Base-by-base conservation (phyloP, 805 yeast genomes). In the Suhomyces emberorum region DNA sequence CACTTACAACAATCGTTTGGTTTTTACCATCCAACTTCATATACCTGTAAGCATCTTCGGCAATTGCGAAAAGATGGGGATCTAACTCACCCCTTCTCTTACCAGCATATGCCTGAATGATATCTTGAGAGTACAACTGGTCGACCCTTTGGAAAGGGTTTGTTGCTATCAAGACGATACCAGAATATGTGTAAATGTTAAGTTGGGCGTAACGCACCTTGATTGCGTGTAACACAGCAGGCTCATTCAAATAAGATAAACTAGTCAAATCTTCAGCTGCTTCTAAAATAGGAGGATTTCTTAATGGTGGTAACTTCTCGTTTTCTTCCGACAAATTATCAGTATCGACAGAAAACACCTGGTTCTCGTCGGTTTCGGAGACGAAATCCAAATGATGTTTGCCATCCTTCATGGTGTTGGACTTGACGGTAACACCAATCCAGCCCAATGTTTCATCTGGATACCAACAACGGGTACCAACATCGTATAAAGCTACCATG, bases 11-110 rank as follows among this genome's bases (percentile, higher is more conserved):
- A 44, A 91, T 89, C 1, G 98, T 91, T 65, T 91, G 98, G 65
- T 91, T 89, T 50, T 78, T 73, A 27, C 76, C 69, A 51, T 88
- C 95, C 32, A 81, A 74, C 53, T 85, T 83, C 98, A 91, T 91
- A 56, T 95, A 83, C 52, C 96, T 75, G 59, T 88, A 89, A 4
- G 98, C 97, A 54, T 93, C 97, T 62, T 89, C 98, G 18, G 98
- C 98, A 50, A 91, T 91, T 30, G 97, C 96, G 61, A 91, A 91
- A 56, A 91, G 70, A 70, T 91, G 98, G 4, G 98, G 98, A 53
- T 93, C 98, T 47, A 88, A 76, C 59, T 91, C 98, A 30, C 96
- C 98, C 55, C 96, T 75, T 54, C 86, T 77, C 55, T 83, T 86
- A 16, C 96, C 95, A 7, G 96, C 88, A 58, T 91, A 91, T 14